Evolutionary conservation across 2,329 filamentous ascomycete genomes (phyloP).

Genomic region (Falciphora oryzae): DNA sequence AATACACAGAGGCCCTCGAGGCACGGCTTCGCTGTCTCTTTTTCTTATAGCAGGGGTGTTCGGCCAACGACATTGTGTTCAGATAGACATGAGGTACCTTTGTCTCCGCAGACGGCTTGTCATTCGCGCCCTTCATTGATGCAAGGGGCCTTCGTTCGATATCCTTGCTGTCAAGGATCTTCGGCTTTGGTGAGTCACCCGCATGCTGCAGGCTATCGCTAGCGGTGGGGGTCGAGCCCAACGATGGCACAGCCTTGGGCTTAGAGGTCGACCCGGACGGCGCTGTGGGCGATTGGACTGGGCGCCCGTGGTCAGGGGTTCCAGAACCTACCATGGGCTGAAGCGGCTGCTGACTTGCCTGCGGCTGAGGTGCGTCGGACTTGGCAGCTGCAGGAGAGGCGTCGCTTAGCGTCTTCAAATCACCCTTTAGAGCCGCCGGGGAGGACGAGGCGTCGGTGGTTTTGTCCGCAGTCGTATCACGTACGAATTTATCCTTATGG

Average conservation of each 20-base stretch:
- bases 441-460: conserved; percentile 2
- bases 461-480: conserved; percentile 13
- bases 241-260: not conserved
- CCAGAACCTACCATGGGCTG: conserved; percentile 14
- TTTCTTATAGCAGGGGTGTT: not conserved
- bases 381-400: conserved; percentile 13
- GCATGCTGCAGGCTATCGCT: not conserved
- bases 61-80: not conserved
- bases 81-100: not conserved
- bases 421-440: not conserved
- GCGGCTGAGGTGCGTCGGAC: conserved; percentile 13
- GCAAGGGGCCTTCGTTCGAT: not conserved
- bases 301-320: not conserved
- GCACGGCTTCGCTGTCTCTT: not conserved
- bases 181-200: not conserved
- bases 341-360: conserved; percentile 13
- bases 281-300: not conserved
- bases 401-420: conserved; percentile 14
- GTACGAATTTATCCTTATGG: conserved; percentile 16
- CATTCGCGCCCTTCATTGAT: not conserved
- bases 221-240: not conserved
- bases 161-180: not conserved
- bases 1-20: not conserved
- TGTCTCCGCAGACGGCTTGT: not conserved
- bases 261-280: not conserved